Conservation (phyloP, 305 asterid species). For the Solanum hybrid region DNA sequence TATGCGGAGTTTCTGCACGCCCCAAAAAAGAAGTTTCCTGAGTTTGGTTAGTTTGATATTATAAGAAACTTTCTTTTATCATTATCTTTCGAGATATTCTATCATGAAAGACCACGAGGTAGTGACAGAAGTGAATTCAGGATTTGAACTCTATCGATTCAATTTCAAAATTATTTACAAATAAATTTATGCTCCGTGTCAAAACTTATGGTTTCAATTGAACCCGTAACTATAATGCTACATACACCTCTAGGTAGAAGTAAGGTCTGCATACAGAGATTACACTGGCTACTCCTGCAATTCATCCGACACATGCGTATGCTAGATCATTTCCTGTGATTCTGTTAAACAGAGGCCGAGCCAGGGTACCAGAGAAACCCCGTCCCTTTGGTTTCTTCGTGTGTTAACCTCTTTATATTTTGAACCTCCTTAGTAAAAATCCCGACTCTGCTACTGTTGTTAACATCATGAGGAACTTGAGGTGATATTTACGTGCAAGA, state of each 20-base stretch:
- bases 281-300: no score
- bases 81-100: no score
- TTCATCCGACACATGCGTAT: no score
- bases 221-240: background rate
- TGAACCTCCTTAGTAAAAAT: background rate
- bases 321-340: no score
- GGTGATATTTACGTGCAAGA: background rate
- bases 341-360: no score
- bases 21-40: conserved; percentile 61
- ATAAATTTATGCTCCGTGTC: background rate
- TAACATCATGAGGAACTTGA: background rate
- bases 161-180: no score
- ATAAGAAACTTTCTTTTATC: background rate
- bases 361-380: no score
- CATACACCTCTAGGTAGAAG: no score
- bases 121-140: no score
- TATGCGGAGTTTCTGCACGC: conserved; percentile 95
- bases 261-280: background rate
- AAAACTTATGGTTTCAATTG: background rate
- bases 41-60: conserved; percentile 50
- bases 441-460: background rate
- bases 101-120: no score
- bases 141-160: no score
- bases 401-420: background rate
- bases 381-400: background rate